A percentile compares a stretch with the other conserved stretches of the same genome.
phyloP scores from a whole-genome alignment of 805 yeast species.

The Zygotorulaspora danielsina region DNA sequence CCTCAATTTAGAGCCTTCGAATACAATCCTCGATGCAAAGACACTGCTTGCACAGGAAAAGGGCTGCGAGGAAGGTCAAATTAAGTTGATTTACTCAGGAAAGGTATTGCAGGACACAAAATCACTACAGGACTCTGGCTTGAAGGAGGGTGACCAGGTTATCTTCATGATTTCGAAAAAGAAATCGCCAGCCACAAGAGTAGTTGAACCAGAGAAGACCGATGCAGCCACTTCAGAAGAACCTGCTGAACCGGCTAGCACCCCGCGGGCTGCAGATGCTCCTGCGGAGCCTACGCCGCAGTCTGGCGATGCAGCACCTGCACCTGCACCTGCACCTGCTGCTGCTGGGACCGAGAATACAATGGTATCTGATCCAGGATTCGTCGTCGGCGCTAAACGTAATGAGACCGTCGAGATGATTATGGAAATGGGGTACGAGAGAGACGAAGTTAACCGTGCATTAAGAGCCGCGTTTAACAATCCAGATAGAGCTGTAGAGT shows the following conservation, averaged over 20 bases:
- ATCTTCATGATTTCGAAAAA: constrained; percentile 83
- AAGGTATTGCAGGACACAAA: constrained; percentile 84
- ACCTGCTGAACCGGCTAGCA: constrained; percentile 20
- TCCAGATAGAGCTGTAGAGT: constrained; percentile 97
- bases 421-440: constrained; percentile 94
- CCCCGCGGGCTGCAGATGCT: constrained; percentile 14
- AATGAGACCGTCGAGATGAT: constrained; percentile 76
- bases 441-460: constrained; percentile 83
- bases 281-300: constrained; percentile 21
- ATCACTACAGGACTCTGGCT: constrained; percentile 62
- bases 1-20: constrained; percentile 66
- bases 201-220: constrained; percentile 29
- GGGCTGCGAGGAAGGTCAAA: constrained; percentile 63
- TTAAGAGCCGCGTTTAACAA: constrained; percentile 93
- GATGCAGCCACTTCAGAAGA: constrained; percentile 11
- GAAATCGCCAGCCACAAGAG: constrained; percentile 33
- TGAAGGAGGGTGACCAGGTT: constrained; percentile 80
- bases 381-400: constrained; percentile 74
- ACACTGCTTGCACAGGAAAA: constrained; percentile 65
- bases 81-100: constrained; percentile 89
- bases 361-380: constrained; percentile 43
- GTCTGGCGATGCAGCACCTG: no score
- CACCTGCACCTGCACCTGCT: constrained; percentile 25
- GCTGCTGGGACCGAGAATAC: constrained; percentile 21
- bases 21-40: constrained; percentile 67